These are phyloP conservation scores for Aureobasidium lini DNA, from an alignment of 2,329 filamentous ascomycete genomes.

Conservation along the genomic window DNA sequence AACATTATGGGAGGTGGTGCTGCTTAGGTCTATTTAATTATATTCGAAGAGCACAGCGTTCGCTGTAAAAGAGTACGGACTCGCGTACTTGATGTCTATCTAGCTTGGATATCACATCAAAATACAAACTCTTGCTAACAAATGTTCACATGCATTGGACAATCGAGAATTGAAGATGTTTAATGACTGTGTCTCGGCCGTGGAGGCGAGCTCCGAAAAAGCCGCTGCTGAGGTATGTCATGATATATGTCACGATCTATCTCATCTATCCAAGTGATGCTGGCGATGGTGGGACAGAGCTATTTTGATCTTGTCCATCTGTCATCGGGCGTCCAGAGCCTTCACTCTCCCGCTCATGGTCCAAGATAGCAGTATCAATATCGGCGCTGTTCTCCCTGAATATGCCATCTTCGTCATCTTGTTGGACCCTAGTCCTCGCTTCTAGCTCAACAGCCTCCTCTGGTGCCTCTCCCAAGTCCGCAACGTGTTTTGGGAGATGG, in stretches of 20 bases:
- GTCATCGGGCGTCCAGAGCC: background rate
- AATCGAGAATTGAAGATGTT: too few species aligned
- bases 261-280: background rate
- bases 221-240: too few species aligned
- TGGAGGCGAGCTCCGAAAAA: too few species aligned
- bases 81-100: too few species aligned
- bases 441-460: background rate
- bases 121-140: too few species aligned
- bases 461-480: background rate
- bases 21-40: background rate
- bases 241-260: too few species aligned
- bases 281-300: background rate
- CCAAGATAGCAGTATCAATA: background rate
- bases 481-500: background rate
- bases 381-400: background rate
- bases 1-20: conserved; percentile 24
- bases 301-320: background rate
- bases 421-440: background rate
- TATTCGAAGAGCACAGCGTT: background rate
- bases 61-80: too few species aligned
- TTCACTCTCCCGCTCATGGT: background rate
- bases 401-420: background rate
- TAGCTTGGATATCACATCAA: too few species aligned
- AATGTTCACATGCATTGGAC: too few species aligned
- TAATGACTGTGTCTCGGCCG: too few species aligned